Evolutionary conservation across 352 stramenopile species (phyloP).

Genomic region (Globisporangium cederbergense): DNA sequence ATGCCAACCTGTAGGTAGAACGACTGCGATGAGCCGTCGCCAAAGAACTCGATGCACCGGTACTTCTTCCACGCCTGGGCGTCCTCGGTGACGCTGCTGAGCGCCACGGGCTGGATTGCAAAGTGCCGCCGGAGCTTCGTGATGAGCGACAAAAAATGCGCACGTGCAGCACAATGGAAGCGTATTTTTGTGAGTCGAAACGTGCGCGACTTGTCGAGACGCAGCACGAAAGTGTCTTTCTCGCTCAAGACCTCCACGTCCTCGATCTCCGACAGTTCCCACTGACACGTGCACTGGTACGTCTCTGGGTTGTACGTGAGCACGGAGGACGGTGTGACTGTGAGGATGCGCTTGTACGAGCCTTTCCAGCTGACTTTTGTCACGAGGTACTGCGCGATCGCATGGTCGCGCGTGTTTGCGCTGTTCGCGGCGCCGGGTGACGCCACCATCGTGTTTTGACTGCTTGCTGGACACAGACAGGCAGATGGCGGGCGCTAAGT

Average conservation of each 20-base stretch:
- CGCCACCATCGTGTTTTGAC: background rate
- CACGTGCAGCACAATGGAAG: conserved; percentile 50
- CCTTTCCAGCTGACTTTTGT: conserved; percentile 70
- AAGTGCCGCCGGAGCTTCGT: conserved; percentile 42
- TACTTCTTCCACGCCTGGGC: conserved; percentile 31
- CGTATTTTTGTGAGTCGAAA: conserved; percentile 54
- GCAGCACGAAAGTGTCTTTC: conserved; percentile 50
- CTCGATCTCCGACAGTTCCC: conserved; percentile 61
- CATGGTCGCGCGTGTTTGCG: conserved; percentile 16
- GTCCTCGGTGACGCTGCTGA: conserved; percentile 12
- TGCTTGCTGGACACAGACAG: background rate
- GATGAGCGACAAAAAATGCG: conserved; percentile 55
- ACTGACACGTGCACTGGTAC: conserved; percentile 69
- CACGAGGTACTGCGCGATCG: conserved; percentile 67
- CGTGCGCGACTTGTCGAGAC: conserved; percentile 51
- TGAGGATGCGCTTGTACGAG: conserved; percentile 53
- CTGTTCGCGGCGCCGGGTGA: background rate
- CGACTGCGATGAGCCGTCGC: conserved; percentile 52
- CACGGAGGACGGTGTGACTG: conserved; percentile 47
- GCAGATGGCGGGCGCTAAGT: background rate
- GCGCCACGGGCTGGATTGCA: conserved; percentile 32
- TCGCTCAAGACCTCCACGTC: conserved; percentile 37
- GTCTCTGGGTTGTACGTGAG: conserved; percentile 65
- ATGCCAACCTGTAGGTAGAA: conserved; percentile 50
- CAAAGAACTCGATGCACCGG: conserved; percentile 64